These are phyloP conservation scores for Apophysomyces elegans DNA, from an alignment of 371 early-diverging fungal species.

Conservation along the genomic window DNA sequence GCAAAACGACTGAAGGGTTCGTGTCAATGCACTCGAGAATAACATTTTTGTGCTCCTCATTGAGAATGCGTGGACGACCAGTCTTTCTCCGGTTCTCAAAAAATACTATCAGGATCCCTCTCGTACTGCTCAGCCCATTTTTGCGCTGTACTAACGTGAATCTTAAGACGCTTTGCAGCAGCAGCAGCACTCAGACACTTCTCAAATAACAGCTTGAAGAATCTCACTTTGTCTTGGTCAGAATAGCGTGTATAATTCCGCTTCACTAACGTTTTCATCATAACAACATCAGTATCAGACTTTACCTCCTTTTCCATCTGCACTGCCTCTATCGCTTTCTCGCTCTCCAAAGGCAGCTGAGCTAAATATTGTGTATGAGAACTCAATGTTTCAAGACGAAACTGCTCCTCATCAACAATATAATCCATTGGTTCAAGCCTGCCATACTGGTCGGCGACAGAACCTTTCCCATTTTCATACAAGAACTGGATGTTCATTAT, in stretches of 20 bases:
- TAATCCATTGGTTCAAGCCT: too few relatives aligned
- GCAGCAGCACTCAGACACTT: background rate
- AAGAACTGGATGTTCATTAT: too few relatives aligned
- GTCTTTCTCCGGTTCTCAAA: too few relatives aligned
- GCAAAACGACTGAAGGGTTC: too few relatives aligned
- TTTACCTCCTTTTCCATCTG: slow-evolving; percentile 1
- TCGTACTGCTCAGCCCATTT: too few relatives aligned
- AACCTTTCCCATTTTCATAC: too few relatives aligned
- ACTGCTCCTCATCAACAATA: background rate
- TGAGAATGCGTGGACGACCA: too few relatives aligned
- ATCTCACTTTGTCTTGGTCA: background rate
- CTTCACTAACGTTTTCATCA: background rate
- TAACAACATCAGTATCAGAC: slow-evolving; percentile 1
- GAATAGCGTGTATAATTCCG: too few relatives aligned
- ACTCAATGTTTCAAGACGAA: background rate
- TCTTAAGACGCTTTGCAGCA: background rate
- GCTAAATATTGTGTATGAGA: background rate
- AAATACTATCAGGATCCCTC: too few relatives aligned
- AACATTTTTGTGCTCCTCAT: too few relatives aligned
- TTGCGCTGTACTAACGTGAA: background rate
- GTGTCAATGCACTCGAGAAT: too few relatives aligned
- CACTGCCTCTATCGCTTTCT: background rate
- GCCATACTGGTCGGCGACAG: too few relatives aligned
- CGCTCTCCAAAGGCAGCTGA: background rate
- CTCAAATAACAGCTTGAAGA: background rate